These are phyloP conservation scores for Hypoxylon subgilvum DNA, from an alignment of 495 filamentous ascomycete genomes.

Conservation along the genomic window DNA sequence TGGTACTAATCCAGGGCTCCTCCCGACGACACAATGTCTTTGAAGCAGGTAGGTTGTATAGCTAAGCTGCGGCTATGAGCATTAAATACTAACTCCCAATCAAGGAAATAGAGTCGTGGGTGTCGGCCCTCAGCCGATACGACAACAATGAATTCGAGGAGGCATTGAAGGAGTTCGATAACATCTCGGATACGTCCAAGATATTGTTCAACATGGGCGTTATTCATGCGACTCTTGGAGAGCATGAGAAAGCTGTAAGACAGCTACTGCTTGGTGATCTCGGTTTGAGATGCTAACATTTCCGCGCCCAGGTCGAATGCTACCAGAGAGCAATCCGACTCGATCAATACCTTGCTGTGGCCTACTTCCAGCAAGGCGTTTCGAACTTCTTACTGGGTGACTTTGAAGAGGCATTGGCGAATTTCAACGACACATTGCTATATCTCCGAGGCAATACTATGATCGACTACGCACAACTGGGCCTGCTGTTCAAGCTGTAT, in stretches of 20 bases:
- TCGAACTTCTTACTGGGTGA: slow-evolving; percentile 97
- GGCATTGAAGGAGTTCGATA: slow-evolving; percentile 78
- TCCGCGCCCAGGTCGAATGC: slow-evolving; percentile 74
- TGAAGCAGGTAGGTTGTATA: slow-evolving; percentile 70
- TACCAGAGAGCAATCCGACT: slow-evolving; percentile 89
- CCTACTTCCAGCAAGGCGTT: slow-evolving; percentile 98
- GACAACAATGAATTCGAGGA: slow-evolving; percentile 96
- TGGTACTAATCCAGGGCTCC: slow-evolving; percentile 32
- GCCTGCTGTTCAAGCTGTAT: slow-evolving; percentile 92
- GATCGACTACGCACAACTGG: slow-evolving; percentile 98
- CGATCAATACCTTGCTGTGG: slow-evolving; percentile 94
- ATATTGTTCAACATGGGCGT: slow-evolving; percentile 99
- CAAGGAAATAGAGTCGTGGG: slow-evolving; percentile 99
- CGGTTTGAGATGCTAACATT: slow-evolving; percentile 13
- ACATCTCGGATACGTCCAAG: slow-evolving; percentile 94
- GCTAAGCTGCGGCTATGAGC: background rate
- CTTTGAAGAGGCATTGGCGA: slow-evolving; percentile 95
- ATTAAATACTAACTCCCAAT: slow-evolving; percentile 31
- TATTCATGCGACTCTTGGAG: slow-evolving; percentile 95
- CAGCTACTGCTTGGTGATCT: background rate
- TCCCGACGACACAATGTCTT: slow-evolving; percentile 59
- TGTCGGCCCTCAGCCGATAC: slow-evolving; percentile 86
- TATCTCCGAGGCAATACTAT: slow-evolving; percentile 95
- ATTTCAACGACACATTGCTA: slow-evolving; percentile 97
- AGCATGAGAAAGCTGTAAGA: slow-evolving; percentile 93